These are phyloP conservation scores for Mangifera indica DNA, from an alignment of 345 rosid genomes.

Conservation along the genomic window DNA sequence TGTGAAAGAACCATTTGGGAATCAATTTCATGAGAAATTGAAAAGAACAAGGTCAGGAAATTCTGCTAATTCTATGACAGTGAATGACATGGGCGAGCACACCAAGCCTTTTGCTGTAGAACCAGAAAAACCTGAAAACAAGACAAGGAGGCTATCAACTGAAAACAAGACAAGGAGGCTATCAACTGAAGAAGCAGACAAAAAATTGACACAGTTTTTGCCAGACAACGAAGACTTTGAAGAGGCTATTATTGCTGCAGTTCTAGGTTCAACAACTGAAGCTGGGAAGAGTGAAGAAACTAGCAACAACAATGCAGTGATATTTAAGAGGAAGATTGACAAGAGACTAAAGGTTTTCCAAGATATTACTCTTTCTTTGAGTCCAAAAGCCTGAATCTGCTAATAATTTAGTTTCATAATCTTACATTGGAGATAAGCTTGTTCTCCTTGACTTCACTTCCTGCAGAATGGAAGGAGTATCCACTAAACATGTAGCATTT, in stretches of 20 bases:
- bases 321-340: conserved; percentile 39
- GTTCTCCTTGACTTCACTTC: conserved; percentile 54
- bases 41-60: conserved; percentile 87
- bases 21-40: conserved; percentile 54
- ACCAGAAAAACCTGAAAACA: conserved; percentile 46
- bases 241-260: conserved; percentile 78
- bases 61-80: conserved; percentile 33
- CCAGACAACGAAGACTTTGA: conserved; percentile 81
- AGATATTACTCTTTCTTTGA: conserved; percentile 72
- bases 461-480: conserved; percentile 4
- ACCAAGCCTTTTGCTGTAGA: conserved; percentile 23
- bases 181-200: conserved; percentile 46
- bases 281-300: conserved; percentile 21
- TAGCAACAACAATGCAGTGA: conserved; percentile 23
- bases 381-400: conserved; percentile 60
- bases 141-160: conserved; percentile 55
- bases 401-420: conserved; percentile 22
- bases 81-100: conserved; percentile 21
- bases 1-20: conserved; percentile 24
- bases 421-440: conserved; percentile 72
- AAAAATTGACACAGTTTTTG: conserved; percentile 40
- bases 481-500: neutral
- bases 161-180: conserved; percentile 62
- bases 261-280: conserved; percentile 51
- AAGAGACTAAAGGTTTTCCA: conserved; percentile 86